phyloP scores from a whole-genome alignment of 495 filamentous ascomycete species.

The Aspergillus avenaceus region DNA sequence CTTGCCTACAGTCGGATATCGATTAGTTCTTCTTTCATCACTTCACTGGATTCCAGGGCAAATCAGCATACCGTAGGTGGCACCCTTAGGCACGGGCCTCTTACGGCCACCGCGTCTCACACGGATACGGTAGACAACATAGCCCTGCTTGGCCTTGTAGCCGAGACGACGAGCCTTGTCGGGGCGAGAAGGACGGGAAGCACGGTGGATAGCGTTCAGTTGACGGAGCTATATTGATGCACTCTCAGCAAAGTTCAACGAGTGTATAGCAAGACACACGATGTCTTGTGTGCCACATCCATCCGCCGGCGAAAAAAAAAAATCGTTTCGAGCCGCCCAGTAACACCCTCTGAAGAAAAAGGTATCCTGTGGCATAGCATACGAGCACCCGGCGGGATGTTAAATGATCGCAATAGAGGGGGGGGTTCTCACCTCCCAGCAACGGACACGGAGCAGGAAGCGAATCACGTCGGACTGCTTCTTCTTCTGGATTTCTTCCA shows the following conservation, averaged over 20 bases:
- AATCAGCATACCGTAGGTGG: constrained; percentile 79
- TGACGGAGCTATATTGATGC: constrained; percentile 98
- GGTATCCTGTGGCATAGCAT: constrained; percentile 40
- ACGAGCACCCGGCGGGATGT: constrained; percentile 46
- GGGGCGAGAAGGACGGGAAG: constrained; percentile 94
- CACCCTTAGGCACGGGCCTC: constrained; percentile 92
- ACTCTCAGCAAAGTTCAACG: constrained; percentile 99
- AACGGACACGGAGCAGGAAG: constrained; percentile 98
- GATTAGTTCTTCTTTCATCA: constrained; percentile 3
- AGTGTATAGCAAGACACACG: constrained; percentile 87
- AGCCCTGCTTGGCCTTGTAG: constrained; percentile 99
- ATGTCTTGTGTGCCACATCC: constrained; percentile 42
- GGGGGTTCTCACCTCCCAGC: constrained; percentile 95
- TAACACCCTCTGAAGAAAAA: constrained; percentile 28
- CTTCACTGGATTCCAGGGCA: neutral
- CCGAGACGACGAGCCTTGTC: constrained; percentile 99
- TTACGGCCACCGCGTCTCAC: constrained; percentile 97
- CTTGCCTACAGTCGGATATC: constrained; percentile 62
- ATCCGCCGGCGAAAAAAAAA: constrained; percentile 36
- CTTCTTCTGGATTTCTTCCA: constrained; percentile 99
- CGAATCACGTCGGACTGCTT: constrained; percentile 99
- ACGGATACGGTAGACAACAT: constrained; percentile 98
- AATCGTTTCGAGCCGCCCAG: constrained; percentile 34
- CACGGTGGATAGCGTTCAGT: constrained; percentile 98
- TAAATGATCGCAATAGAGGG: constrained; percentile 44